Evolutionary conservation across 1,284 basidiomycete species (phyloP), one percentile per base, ranked within the genome.

Genomic region (Sporisorium exsertum): DNA sequence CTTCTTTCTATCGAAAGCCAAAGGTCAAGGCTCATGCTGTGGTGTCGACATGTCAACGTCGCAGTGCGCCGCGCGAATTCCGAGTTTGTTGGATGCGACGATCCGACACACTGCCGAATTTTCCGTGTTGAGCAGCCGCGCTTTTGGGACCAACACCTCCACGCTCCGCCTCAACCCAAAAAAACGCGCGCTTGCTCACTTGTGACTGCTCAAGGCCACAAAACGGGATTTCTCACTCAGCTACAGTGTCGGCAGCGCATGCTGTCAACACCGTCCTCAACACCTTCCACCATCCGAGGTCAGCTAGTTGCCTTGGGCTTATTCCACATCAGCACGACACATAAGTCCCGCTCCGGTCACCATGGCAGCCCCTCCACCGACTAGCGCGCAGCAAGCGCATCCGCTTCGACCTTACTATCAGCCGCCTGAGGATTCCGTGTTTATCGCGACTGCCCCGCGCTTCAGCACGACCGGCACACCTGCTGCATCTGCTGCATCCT

Each of bases 351-450:
- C 8, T 10, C n/a, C 42, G 26, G 9, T 42, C 49, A 40, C 26
- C 15, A 69, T 65, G 62, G 24, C 65, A 54, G 37, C 71, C 29
- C 60, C 53, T 26, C 51, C 71, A 35, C 57, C 64, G 18, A 58
- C 46, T 47, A 59, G 60, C 24, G 58, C 62, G 29, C 54, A 47
- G 52, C 60, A 60, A 43, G 54, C 79, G 13, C 81, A 84, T 51
- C 76, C 72, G 47, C 78, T 83, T 4, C 75, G 82, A 59, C 82
- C 82, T 9, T 84, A 84, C 63, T 80, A 83, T 49, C 65, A 76
- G 20, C 75, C 77, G 15, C 71, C 73, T 26, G 80, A 83, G 22
- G 75, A 79, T 49, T 63, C 76, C 16, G 63, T 79, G 52, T 83
- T 81, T 52, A 67, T 83, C 49, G 76, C 80, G 35, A 69, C 80